Evolutionary conservation across 2,329 filamentous ascomycete species (phyloP), one percentile per base, ranked within the genome.

Genomic region (Aaosphaeria pasadenensis): DNA sequence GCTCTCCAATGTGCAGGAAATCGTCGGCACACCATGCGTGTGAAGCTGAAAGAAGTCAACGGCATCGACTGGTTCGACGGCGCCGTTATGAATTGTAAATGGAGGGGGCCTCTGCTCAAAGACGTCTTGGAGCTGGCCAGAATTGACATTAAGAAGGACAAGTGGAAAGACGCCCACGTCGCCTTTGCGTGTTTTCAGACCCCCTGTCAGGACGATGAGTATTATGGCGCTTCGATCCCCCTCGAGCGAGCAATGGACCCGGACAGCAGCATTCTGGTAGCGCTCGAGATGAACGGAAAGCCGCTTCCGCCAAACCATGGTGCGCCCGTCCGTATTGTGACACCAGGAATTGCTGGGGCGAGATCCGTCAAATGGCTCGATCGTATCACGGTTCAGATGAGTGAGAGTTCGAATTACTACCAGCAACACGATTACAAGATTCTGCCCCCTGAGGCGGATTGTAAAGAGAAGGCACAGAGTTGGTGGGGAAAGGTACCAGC

Each of bases 1-100:
- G 77, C 79, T 1, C 68, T 84, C 1, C 80, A 83, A 67, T 84
- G 82, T 54, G 81, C 81, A 3, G 81, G 81, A 17, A 84, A 84
- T 55, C 70, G 82, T 6, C 74, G 81, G 7, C 80, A 84, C 58
- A 81, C 79, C 2, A 84, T 84, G 80, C 77, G 80, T 29, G 83
- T 79, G 1, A 70, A 76, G 52, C 64, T 83, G 29, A 81, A 81
- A 56, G 81, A 84, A 61, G 81, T 84, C 5, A 67, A 74, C 32
- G 82, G 81, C 1, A 76, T 84, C 39, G 80, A 84, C 57, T 84
- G 82, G 81, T 74, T 74, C 35, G 80, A 83, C 54, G 80, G 75
- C 36, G 81, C 81, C 0, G 74, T 83, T 17, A 83, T 83, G 79
- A 84, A 83, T 56, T 82, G 80, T 56, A 72, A 67, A 46, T 84